phyloP scores from a whole-genome alignment of 192 early-diverging fungal genomes.

The Rhizophagus clarus region DNA sequence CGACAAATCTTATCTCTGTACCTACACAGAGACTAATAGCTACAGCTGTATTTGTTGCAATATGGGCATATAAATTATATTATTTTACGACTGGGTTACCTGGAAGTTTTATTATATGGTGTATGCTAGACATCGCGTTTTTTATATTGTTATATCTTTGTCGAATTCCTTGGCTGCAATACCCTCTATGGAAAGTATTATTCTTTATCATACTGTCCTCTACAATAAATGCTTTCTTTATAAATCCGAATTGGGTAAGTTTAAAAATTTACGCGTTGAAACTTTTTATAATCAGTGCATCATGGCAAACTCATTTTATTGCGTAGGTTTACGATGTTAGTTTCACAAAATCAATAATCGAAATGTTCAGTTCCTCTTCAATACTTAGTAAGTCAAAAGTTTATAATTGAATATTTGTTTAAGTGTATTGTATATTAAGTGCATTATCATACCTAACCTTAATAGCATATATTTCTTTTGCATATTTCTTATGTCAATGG shows the following conservation, averaged over 20 bases:
- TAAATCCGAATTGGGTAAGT: conserved; percentile 27
- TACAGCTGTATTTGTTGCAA: neutral
- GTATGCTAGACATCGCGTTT: neutral
- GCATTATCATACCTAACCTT: neutral
- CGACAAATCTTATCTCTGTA: neutral
- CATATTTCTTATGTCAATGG: neutral
- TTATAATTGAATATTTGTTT: neutral
- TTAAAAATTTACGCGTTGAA: neutral
- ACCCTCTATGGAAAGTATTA: neutral
- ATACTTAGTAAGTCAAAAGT: conserved; percentile 16
- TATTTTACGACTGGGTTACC: neutral
- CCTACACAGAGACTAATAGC: neutral
- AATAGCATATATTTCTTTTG: neutral
- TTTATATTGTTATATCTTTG: neutral
- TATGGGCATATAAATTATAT: neutral
- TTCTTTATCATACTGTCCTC: neutral
- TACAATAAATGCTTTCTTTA: neutral
- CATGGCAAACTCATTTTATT: neutral
- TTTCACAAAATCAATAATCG: neutral
- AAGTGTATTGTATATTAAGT: neutral
- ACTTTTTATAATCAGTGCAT: neutral
- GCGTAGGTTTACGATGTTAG: conserved; percentile 11
- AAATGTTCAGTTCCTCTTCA: neutral
- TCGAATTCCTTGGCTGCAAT: conserved; percentile 28
- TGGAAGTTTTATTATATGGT: neutral